Evolutionary conservation across 148 eudicot genomes (phyloP).

Genomic region (Cornus suecica): DNA sequence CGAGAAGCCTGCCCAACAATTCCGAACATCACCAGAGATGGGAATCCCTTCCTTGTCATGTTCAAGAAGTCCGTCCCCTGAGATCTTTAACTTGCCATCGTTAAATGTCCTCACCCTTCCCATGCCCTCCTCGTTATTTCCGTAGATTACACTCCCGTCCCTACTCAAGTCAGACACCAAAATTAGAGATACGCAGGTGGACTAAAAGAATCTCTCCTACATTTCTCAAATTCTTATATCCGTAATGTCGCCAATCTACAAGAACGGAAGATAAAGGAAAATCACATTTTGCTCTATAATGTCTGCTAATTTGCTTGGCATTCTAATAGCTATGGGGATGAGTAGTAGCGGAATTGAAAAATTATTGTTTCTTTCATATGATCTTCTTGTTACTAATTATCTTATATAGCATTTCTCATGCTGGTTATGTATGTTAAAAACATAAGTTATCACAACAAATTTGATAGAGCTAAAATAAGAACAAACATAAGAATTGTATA

Average conservation of each 20-base stretch:
- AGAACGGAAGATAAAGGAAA: too few species aligned
- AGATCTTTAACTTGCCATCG: slow-evolving; percentile 27
- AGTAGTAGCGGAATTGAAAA: too few species aligned
- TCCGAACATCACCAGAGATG: slow-evolving; percentile 29
- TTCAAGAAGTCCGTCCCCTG: slow-evolving; percentile 23
- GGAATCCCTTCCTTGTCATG: slow-evolving; percentile 29
- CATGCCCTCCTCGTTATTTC: slow-evolving; percentile 28
- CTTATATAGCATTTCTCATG: neutral
- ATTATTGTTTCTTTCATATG: neutral
- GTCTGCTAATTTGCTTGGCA: too few species aligned
- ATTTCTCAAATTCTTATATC: too few species aligned
- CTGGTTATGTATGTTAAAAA: neutral
- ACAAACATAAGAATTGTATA: too few species aligned
- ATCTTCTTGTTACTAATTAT: neutral
- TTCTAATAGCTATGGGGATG: too few species aligned
- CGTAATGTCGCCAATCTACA: too few species aligned
- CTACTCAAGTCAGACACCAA: slow-evolving; percentile 1
- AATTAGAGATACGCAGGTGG: neutral
- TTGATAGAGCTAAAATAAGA: neutral
- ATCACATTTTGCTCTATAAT: too few species aligned
- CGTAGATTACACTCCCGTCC: slow-evolving; percentile 38
- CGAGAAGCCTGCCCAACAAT: slow-evolving; percentile 33
- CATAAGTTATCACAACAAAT: neutral
- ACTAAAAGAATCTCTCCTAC: too few species aligned
- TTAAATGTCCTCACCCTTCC: slow-evolving; percentile 21